Evolutionary conservation across 2,329 filamentous ascomycete genomes (phyloP).

Genomic region (Xylaria digitata): DNA sequence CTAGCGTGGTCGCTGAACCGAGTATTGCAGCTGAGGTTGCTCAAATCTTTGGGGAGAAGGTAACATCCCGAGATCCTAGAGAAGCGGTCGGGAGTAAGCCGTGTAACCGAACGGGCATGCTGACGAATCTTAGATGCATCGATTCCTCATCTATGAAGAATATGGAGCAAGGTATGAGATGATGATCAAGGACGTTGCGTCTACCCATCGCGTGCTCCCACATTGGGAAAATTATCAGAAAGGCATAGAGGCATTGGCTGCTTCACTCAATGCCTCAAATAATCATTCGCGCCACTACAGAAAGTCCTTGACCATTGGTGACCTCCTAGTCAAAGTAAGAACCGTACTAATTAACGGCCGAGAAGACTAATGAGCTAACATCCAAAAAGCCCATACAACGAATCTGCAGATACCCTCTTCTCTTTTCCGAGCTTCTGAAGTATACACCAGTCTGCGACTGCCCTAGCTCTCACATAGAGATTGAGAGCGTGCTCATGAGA

Average conservation of each 20-base stretch:
- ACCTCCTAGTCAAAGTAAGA: slow-evolving; percentile 87
- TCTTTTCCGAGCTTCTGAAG: slow-evolving; percentile 86
- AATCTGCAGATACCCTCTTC: slow-evolving; percentile 88
- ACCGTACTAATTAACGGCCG: neutral
- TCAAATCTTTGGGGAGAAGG: slow-evolving; percentile 69
- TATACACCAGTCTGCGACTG: slow-evolving; percentile 87
- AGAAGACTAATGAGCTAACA: slow-evolving; percentile 29
- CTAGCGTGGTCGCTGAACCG: slow-evolving; percentile 68
- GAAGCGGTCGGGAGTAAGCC: slow-evolving; percentile 1
- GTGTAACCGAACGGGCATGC: slow-evolving; percentile 24
- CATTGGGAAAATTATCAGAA: slow-evolving; percentile 85
- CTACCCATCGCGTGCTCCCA: slow-evolving; percentile 73
- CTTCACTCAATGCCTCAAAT: slow-evolving; percentile 77
- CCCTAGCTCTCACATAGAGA: slow-evolving; percentile 81
- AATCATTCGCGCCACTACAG: slow-evolving; percentile 70
- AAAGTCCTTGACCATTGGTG: slow-evolving; percentile 83
- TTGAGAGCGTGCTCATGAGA: slow-evolving; percentile 77
- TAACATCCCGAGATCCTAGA: slow-evolving; percentile 47
- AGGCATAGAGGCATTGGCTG: slow-evolving; percentile 85
- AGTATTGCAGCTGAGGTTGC: slow-evolving; percentile 70
- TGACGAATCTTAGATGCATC: slow-evolving; percentile 69
- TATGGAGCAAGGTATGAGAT: slow-evolving; percentile 91
- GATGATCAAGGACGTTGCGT: slow-evolving; percentile 80
- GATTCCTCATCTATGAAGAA: slow-evolving; percentile 89
- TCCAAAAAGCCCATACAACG: slow-evolving; percentile 82